A percentile compares a stretch with the other conserved stretches of the same genome.
These are phyloP conservation scores for Leccinum disarticulatum DNA, from an alignment of 768 basidiomycete genomes.

Conservation along the genomic window DNA sequence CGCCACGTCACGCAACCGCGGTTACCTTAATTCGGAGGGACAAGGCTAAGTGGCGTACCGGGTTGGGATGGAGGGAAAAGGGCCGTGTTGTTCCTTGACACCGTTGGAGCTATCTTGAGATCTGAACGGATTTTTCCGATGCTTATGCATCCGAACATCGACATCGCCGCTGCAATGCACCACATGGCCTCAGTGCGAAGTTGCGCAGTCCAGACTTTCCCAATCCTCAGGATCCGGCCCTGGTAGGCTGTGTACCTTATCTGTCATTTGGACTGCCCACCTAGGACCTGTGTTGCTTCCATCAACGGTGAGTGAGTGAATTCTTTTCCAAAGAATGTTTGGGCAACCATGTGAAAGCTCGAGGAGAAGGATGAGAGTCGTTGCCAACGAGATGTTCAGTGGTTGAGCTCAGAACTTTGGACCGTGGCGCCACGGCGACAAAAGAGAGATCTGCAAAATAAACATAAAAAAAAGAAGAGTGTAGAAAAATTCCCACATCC, in stretches of 20 bases:
- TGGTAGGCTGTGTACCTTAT: neutral
- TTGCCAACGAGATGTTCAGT: neutral
- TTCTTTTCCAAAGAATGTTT: neutral
- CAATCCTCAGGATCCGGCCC: too few relatives aligned
- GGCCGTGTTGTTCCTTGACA: neutral
- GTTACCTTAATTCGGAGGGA: neutral
- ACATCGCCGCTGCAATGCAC: neutral
- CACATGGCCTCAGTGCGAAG: neutral
- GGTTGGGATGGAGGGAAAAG: neutral
- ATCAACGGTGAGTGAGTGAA: neutral
- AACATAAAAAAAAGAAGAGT: too few relatives aligned
- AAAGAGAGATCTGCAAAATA: too few relatives aligned
- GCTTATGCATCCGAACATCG: neutral
- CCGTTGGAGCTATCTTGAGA: neutral
- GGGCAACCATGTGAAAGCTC: neutral
- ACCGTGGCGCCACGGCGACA: too few relatives aligned
- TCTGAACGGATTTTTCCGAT: neutral
- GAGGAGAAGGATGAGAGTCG: neutral
- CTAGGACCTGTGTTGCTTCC: neutral
- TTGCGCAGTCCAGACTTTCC: too few relatives aligned
- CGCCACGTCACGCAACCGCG: neutral
- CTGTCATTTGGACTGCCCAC: neutral
- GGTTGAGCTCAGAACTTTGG: neutral
- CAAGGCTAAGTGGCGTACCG: neutral
- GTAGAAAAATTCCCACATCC: neutral